phyloP scores from a whole-genome alignment of 1,284 basidiomycete species.

The Tilletia setariae region DNA sequence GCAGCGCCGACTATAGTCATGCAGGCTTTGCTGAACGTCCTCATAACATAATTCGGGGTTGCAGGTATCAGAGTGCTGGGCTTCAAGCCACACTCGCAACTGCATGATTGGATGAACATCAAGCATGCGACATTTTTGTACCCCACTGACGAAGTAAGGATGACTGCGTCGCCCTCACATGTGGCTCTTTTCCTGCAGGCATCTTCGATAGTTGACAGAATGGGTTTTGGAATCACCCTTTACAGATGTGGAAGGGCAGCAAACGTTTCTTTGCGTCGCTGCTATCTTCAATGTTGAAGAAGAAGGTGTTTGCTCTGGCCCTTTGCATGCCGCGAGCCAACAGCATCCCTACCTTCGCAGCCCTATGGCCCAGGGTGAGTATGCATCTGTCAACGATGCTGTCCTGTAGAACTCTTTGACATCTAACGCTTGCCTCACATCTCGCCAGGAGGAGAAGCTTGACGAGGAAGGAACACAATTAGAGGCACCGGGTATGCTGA shows the following conservation, averaged over 20 bases:
- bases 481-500: constrained; percentile 84
- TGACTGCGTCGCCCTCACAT: neutral
- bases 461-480: constrained; percentile 69
- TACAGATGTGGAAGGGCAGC: constrained; percentile 77
- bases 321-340: constrained; percentile 71
- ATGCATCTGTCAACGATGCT: constrained; percentile 57
- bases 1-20: no score
- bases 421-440: no score
- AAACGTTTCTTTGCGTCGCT: constrained; percentile 86
- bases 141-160: constrained; percentile 76
- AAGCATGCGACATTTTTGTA: constrained; percentile 89
- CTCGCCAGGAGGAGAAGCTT: constrained; percentile 65
- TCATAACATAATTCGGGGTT: neutral
- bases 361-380: constrained; percentile 68
- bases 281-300: constrained; percentile 75
- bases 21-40: neutral
- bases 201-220: neutral
- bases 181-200: neutral
- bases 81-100: constrained; percentile 67
- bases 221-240: neutral
- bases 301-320: constrained; percentile 76
- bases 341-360: constrained; percentile 74
- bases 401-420: constrained; percentile 18
- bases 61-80: constrained; percentile 81
- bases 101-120: constrained; percentile 80